phyloP scores from a whole-genome alignment of 2,329 filamentous ascomycete genomes.

The Rhytidhysteron rufulum region DNA sequence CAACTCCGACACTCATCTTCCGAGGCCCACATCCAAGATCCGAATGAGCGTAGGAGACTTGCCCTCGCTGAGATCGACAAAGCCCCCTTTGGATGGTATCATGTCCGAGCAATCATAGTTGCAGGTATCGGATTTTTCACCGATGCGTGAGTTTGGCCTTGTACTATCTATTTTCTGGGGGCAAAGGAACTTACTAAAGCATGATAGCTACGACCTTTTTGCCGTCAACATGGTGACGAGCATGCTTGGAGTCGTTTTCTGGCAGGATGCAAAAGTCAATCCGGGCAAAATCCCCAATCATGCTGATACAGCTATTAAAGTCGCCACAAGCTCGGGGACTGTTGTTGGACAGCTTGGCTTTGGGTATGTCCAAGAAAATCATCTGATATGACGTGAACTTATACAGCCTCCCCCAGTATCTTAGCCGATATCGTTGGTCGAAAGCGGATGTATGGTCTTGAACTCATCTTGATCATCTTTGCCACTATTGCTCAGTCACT shows the following conservation, averaged over 20 bases:
- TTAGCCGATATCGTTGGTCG: conserved; percentile 74
- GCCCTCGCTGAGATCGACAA: conserved; percentile 75
- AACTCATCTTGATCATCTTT: conserved; percentile 38
- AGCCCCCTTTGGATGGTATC: conserved; percentile 73
- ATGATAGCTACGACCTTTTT: conserved; percentile 68
- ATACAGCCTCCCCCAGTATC: no score
- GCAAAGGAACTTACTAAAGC: neutral
- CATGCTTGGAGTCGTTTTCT: conserved; percentile 80
- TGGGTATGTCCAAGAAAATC: no score
- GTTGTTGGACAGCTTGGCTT: conserved; percentile 80
- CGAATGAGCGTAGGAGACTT: conserved; percentile 69
- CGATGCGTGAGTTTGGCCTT: conserved; percentile 49
- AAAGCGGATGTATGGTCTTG: conserved; percentile 74
- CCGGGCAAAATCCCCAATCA: conserved; percentile 54
- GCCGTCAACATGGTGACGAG: conserved; percentile 52
- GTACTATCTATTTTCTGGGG: conserved; percentile 60
- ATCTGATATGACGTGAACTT: no score
- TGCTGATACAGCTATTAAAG: conserved; percentile 79
- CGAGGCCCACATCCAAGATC: conserved; percentile 53
- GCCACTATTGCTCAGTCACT: conserved; percentile 37
- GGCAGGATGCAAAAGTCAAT: conserved; percentile 45
- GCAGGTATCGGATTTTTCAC: conserved; percentile 83
- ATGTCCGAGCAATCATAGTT: conserved; percentile 69
- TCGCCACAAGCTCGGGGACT: conserved; percentile 77
- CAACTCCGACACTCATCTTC: neutral